Conservation (phyloP, 441 rosid genomes). For the Capsella rubella region DNA sequence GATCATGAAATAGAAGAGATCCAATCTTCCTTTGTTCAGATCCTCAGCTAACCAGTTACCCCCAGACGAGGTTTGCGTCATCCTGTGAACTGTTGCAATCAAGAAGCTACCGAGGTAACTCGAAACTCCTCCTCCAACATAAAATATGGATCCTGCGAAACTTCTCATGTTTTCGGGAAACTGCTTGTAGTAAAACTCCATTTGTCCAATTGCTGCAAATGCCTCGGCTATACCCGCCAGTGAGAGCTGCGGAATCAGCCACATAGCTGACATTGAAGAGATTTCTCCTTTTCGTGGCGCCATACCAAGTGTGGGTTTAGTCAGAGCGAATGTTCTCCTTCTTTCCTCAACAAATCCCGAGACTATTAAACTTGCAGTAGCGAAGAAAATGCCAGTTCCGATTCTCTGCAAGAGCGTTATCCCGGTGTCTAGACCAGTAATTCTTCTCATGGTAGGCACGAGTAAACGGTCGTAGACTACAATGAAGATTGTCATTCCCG, state of each 20-base stretch:
- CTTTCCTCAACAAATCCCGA: constrained; percentile 63
- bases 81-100: constrained; percentile 64
- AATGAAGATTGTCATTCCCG: constrained; percentile 64
- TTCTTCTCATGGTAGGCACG: constrained; percentile 59
- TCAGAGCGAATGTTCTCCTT: constrained; percentile 63
- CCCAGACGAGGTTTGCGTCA: constrained; percentile 49
- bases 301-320: constrained; percentile 63
- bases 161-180: constrained; percentile 91
- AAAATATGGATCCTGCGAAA: constrained; percentile 72
- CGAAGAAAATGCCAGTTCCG: constrained; percentile 61
- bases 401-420: constrained; percentile 79
- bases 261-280: constrained; percentile 75
- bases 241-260: constrained; percentile 76
- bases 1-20: constrained; percentile 65
- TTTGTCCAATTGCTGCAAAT: constrained; percentile 60
- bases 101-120: constrained; percentile 68
- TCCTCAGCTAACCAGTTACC: constrained; percentile 85
- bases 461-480: constrained; percentile 66
- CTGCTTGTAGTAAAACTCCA: constrained; percentile 84
- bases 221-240: constrained; percentile 75
- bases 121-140: constrained; percentile 63
- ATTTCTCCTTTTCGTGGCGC: constrained; percentile 71
- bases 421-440: constrained; percentile 72
- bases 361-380: constrained; percentile 55
- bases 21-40: constrained; percentile 78